Percentiles rank a stretch among this genome's conserved stretches.
Conservation (phyloP, 352 stramenopile genomes). For the Plasmopara halstedii region DNA sequence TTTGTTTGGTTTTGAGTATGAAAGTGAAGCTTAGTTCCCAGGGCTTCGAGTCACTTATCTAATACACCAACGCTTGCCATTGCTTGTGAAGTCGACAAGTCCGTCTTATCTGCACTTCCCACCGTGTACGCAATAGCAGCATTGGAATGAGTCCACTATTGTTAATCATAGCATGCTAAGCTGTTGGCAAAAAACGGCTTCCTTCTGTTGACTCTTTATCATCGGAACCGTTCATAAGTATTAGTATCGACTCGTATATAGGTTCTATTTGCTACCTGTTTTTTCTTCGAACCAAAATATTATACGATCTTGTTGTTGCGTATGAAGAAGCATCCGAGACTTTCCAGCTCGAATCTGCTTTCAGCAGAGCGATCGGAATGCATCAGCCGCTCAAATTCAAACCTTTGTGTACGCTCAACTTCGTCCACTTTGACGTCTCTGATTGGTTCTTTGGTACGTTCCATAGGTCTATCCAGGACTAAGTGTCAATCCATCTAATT, state of each 20-base stretch:
- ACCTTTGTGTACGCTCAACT: background rate
- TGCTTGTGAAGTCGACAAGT: background rate
- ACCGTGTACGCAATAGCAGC: background rate
- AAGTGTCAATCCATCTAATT: no score
- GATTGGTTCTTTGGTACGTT: slow-evolving; percentile 2
- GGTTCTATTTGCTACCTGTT: no score
- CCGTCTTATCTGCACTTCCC: background rate
- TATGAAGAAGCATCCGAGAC: no score
- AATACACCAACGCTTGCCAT: background rate
- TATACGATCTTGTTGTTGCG: no score
- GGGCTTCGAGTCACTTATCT: background rate
- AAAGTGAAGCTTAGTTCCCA: background rate
- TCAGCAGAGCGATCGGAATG: background rate
- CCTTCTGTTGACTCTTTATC: no score
- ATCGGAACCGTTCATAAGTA: no score
- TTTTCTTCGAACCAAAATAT: no score
- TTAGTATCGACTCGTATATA: no score
- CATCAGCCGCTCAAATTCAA: background rate
- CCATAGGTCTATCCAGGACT: background rate
- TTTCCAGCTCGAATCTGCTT: no score
- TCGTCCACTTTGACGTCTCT: background rate
- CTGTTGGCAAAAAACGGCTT: no score
- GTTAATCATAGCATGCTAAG: no score
- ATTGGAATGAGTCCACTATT: no score
- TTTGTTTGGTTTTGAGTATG: background rate